These are phyloP conservation scores for Mucor racemosus DNA, from an alignment of 371 early-diverging fungal genomes.

Conservation along the genomic window DNA sequence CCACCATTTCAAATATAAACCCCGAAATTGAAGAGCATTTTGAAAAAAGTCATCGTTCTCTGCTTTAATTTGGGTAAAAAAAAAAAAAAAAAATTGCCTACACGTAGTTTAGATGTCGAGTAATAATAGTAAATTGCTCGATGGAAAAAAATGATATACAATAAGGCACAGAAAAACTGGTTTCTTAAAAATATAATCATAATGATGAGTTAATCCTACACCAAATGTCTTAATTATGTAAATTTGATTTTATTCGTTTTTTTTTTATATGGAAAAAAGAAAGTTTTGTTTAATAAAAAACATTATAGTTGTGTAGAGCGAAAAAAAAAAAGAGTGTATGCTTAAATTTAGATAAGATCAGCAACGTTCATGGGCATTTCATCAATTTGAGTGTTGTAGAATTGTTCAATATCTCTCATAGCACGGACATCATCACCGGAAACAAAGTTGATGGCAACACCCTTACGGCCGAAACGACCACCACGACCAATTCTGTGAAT, in stretches of 20 bases:
- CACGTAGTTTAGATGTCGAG: too few relatives aligned
- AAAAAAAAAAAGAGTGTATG: slow-evolving; percentile 2
- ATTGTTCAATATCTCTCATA: slow-evolving; percentile 91
- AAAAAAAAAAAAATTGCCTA: too few relatives aligned
- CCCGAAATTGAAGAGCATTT: too few relatives aligned
- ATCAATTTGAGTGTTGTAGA: slow-evolving; percentile 97
- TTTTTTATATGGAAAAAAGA: slow-evolving; percentile 17
- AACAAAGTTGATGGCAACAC: slow-evolving; percentile 99
- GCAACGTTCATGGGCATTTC: slow-evolving; percentile 94
- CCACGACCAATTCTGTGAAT: slow-evolving; percentile 99
- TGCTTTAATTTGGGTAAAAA: too few relatives aligned
- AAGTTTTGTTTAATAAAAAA: background rate
- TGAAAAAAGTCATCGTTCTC: too few relatives aligned
- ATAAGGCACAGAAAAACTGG: too few relatives aligned
- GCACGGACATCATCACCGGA: slow-evolving; percentile 91
- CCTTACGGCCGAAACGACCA: slow-evolving; percentile 99
- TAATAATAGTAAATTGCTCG: too few relatives aligned
- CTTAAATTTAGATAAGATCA: slow-evolving; percentile 67
- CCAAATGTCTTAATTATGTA: background rate
- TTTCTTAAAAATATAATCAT: too few relatives aligned
- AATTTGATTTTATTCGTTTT: slow-evolving; percentile 13
- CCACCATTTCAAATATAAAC: too few relatives aligned
- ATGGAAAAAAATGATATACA: too few relatives aligned
- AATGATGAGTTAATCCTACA: too few relatives aligned
- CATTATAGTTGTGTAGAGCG: background rate